Evolutionary conservation across 768 basidiomycete genomes (phyloP).

Genomic region (Dentipellis fragilis): DNA sequence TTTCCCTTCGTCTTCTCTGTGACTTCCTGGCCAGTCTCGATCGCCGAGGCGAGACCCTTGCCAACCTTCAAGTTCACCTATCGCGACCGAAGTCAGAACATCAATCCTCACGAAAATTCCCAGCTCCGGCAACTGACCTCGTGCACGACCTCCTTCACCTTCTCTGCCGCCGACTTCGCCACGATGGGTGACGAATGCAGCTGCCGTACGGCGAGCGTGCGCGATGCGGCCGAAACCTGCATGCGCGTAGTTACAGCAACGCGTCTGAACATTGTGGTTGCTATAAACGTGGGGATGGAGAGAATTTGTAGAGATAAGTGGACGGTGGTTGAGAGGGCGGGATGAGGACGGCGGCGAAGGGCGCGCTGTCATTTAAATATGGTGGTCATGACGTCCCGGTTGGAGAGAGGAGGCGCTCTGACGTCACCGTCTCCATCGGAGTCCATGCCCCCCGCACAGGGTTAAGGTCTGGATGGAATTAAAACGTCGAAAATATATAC

Average conservation of each 20-base stretch:
- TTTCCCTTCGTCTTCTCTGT: neutral
- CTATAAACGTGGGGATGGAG: neutral
- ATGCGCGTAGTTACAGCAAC: neutral
- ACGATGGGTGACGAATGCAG: neutral
- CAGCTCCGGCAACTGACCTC: neutral
- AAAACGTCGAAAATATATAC: no score
- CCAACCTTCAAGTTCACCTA: neutral
- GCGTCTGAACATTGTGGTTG: neutral
- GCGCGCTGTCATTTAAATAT: no score
- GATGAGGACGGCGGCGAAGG: no score
- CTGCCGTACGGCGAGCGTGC: neutral
- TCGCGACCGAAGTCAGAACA: neutral
- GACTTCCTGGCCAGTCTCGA: neutral
- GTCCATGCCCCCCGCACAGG: no score
- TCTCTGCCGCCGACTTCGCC: neutral
- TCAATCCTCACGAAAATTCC: no score
- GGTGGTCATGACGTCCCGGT: no score
- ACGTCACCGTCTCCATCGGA: no score
- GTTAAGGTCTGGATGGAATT: no score
- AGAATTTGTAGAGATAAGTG: no score
- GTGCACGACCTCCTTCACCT: neutral
- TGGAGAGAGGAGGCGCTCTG: no score
- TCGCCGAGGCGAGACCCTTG: neutral
- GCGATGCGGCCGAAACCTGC: neutral
- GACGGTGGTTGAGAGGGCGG: no score